Conservation (phyloP, 768 basidiomycete species). For the Auricularia cornea region DNA sequence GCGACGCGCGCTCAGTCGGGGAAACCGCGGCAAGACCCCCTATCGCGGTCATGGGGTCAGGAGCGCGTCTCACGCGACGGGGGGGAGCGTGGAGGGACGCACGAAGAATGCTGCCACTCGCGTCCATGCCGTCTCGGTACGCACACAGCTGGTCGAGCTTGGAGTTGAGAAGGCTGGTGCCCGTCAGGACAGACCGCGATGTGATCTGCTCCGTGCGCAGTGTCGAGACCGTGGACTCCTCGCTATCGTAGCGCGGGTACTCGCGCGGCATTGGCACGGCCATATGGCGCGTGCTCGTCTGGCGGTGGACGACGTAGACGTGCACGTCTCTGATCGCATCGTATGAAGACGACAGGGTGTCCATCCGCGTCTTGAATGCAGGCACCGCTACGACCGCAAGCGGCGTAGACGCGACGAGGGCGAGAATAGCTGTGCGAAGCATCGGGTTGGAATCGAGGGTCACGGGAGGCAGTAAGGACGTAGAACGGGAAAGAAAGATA, state of each 20-base stretch:
- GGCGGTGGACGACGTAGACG: neutral
- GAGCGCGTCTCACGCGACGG: neutral
- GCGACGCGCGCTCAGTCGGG: neutral
- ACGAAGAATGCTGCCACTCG: neutral
- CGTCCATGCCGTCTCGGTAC: neutral
- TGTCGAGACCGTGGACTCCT: neutral
- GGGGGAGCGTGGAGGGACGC: neutral
- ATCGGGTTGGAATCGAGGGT: neutral
- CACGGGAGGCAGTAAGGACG: neutral
- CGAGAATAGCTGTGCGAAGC: neutral
- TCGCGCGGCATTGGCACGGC: neutral
- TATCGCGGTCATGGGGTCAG: neutral
- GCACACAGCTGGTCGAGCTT: neutral
- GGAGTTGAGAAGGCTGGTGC: neutral
- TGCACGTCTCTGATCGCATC: neutral
- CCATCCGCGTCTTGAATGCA: neutral
- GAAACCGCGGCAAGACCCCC: neutral
- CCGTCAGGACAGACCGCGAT: neutral
- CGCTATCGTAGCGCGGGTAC: neutral
- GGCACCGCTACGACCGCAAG: neutral
- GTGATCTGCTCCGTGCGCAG: neutral
- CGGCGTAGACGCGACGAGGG: neutral
- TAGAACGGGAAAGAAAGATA: neutral
- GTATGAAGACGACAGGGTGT: neutral
- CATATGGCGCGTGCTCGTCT: neutral